phyloP scores from a whole-genome alignment of 2,329 filamentous ascomycete species.

The Tetracladium maxilliforme region DNA sequence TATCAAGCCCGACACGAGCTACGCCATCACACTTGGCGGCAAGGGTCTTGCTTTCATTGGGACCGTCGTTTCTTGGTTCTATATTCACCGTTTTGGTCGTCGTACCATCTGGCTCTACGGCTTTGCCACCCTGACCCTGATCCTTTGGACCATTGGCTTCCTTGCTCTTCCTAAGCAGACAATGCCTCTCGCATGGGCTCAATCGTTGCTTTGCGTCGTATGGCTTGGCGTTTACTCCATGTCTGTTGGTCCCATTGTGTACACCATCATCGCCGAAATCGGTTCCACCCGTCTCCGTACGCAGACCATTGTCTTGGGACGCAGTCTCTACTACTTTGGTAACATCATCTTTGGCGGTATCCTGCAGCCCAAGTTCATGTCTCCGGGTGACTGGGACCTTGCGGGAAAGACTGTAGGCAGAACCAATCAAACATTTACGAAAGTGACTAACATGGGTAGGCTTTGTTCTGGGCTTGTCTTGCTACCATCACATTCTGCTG shows the following conservation, averaged over 20 bases:
- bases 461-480: constrained; percentile 24
- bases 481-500: too few species aligned
- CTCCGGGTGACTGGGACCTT: constrained; percentile 16
- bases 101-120: constrained; percentile 11
- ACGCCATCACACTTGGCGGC: constrained; percentile 36
- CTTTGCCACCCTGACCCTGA: too few species aligned
- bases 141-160: too few species aligned
- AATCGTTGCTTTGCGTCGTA: constrained; percentile 6
- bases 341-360: constrained; percentile 15
- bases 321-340: constrained; percentile 16
- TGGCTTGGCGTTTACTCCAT: constrained; percentile 18
- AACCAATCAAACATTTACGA: too few species aligned
- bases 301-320: constrained; percentile 20
- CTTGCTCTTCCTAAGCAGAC: too few species aligned
- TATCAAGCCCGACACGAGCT: constrained; percentile 29
- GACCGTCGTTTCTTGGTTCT: constrained; percentile 36
- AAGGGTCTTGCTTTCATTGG: constrained; percentile 33
- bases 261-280: constrained; percentile 20
- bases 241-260: constrained; percentile 20
- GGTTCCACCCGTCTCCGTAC: constrained; percentile 19
- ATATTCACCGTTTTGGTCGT: constrained; percentile 22
- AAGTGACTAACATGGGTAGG: too few species aligned
- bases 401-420: constrained; percentile 21
- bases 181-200: too few species aligned
- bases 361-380: constrained; percentile 12